Evolutionary conservation across 2,329 filamentous ascomycete genomes (phyloP).

Genomic region (Beauveria caledonica): DNA sequence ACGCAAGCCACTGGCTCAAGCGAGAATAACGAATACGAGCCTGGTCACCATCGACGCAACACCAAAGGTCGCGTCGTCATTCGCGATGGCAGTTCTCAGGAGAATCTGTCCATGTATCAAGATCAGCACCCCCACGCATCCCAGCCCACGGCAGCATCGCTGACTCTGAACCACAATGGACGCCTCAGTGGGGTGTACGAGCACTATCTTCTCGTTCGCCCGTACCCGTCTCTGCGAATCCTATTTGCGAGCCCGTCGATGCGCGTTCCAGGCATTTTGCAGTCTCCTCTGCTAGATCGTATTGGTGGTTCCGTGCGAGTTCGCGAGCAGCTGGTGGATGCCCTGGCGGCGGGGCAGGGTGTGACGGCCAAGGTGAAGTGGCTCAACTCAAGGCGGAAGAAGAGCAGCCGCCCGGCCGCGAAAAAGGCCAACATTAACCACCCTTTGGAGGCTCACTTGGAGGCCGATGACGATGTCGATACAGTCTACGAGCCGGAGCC

Average conservation of each 20-base stretch:
- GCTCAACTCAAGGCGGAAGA: slow-evolving; percentile 31
- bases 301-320: slow-evolving; percentile 42
- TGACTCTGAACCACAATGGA: slow-evolving; percentile 14
- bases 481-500: slow-evolving; percentile 11
- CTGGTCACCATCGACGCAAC: neutral
- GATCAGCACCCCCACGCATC: neutral
- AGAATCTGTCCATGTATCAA: slow-evolving; percentile 25
- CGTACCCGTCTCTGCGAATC: slow-evolving; percentile 56
- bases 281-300: slow-evolving; percentile 47
- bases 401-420: neutral
- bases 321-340: slow-evolving; percentile 42
- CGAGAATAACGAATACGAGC: neutral
- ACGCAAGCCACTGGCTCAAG: neutral
- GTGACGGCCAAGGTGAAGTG: slow-evolving; percentile 70
- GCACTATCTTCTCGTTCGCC: slow-evolving; percentile 56
- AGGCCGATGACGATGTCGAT: slow-evolving; percentile 11
- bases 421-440: slow-evolving; percentile 1
- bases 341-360: slow-evolving; percentile 58
- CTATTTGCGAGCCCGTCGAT: slow-evolving; percentile 62
- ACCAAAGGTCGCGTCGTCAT: slow-evolving; percentile 15
- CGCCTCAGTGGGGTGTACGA: slow-evolving; percentile 32
- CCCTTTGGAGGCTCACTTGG: slow-evolving; percentile 14
- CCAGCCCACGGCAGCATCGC: neutral
- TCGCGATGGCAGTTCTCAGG: slow-evolving; percentile 9
- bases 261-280: slow-evolving; percentile 58